Conservation (phyloP, 2,329 filamentous ascomycete genomes). For the Cladobotryum mycophilum region DNA sequence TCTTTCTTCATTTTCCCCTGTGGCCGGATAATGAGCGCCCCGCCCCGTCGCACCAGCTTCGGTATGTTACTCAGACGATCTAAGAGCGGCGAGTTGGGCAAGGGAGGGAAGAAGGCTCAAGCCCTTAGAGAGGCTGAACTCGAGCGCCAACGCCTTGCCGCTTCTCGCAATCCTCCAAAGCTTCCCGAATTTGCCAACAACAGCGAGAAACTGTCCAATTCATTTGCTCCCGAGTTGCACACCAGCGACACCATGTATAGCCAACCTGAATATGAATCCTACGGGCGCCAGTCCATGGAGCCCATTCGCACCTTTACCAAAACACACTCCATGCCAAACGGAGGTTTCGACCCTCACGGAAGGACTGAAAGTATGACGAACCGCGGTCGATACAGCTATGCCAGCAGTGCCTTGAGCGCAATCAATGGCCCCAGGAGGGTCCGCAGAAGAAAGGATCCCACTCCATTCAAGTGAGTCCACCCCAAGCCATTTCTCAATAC, state of each 20-base stretch:
- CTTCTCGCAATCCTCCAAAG: slow-evolving; percentile 43
- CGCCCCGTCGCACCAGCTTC: slow-evolving; percentile 38
- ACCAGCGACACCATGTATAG: slow-evolving; percentile 52
- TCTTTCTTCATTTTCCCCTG: background rate
- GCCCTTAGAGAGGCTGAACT: slow-evolving; percentile 45
- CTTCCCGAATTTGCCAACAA: slow-evolving; percentile 48
- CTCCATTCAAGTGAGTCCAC: slow-evolving; percentile 89
- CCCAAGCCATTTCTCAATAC: background rate
- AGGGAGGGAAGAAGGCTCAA: slow-evolving; percentile 54
- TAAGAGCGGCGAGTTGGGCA: slow-evolving; percentile 60
- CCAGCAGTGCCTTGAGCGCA: slow-evolving; percentile 82
- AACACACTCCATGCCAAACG: slow-evolving; percentile 54
- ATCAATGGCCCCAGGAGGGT: slow-evolving; percentile 90
- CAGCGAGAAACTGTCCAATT: slow-evolving; percentile 40
- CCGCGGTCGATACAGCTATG: slow-evolving; percentile 92
- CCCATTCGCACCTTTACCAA: slow-evolving; percentile 34
- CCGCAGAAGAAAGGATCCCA: slow-evolving; percentile 91
- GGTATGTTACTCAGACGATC: slow-evolving; percentile 59
- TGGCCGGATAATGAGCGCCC: slow-evolving; percentile 20
- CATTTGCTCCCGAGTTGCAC: slow-evolving; percentile 47
- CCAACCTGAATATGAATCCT: slow-evolving; percentile 3
- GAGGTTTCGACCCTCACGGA: slow-evolving; percentile 68
- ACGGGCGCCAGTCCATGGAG: slow-evolving; percentile 48
- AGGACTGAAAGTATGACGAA: slow-evolving; percentile 93
- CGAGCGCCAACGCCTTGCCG: slow-evolving; percentile 44